phyloP scores from a whole-genome alignment of 331 rosid species.

The Rhamnella rubrinervis region DNA sequence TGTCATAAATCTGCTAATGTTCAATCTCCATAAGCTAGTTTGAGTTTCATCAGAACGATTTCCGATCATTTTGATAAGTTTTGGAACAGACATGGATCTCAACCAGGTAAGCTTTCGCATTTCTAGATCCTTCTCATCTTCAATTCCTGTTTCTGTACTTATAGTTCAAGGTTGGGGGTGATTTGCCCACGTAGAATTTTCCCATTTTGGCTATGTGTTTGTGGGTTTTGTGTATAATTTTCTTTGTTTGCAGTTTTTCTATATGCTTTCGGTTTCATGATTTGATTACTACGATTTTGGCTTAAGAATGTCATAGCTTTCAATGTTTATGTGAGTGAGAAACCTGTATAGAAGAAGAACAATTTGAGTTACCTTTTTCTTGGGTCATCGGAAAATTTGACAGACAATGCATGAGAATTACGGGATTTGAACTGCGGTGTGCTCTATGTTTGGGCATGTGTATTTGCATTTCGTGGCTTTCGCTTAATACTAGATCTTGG shows the following conservation, averaged over 20 bases:
- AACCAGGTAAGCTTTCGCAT: conserved; percentile 27
- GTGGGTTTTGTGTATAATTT: not conserved
- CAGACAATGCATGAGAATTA: not conserved
- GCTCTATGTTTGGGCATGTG: no score
- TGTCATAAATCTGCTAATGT: no score
- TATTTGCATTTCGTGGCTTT: not conserved
- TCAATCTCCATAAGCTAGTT: not conserved
- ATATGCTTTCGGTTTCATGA: not conserved
- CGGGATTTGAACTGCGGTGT: not conserved
- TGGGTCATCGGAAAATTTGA: not conserved
- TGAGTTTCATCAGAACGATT: not conserved
- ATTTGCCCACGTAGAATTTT: not conserved
- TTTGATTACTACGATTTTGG: not conserved
- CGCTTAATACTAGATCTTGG: conserved; percentile 10
- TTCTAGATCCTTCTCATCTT: not conserved
- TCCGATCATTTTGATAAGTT: not conserved
- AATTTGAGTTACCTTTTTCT: not conserved
- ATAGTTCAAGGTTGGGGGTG: not conserved
- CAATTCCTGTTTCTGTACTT: conserved; percentile 1
- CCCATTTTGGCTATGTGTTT: not conserved
- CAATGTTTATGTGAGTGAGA: not conserved
- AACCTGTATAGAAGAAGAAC: not conserved
- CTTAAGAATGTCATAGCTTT: conserved; percentile 2
- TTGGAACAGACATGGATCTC: conserved; percentile 21
- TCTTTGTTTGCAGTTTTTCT: not conserved